Base-by-base conservation (phyloP, 768 basidiomycete genomes). In the Psilocybe tampanensis region DNA sequence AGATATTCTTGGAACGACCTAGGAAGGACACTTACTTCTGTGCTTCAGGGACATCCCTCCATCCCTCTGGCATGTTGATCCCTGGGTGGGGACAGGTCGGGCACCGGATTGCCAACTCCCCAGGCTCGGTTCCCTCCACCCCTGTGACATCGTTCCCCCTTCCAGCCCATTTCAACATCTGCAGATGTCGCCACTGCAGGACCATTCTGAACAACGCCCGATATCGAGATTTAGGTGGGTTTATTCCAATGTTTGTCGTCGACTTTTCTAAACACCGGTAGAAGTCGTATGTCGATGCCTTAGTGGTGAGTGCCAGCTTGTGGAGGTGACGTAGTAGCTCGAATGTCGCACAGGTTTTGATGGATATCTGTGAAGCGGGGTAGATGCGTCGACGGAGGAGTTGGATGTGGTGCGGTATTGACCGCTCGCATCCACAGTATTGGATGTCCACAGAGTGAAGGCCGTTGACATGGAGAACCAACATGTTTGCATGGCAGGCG, bases 351-450 rank as follows among this genome's bases (percentile, higher is more conserved):
- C 61, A 66, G 3, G 60, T 60, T 24, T 60, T 56, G 0, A 65
- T 63, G 15, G 52, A 21, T 2, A 47, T 41, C n/a, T 63, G 61
- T 6, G 62, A 62, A 2, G 62, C 61, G 5, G 66, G 68, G 51
- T 60, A 65, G 29, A 64, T 51, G 12, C 60, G 24, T 47, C 41
- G 32, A 24, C 33, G 36, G 8, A 52, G 23, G 13, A 52, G 50
- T 19, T 52, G 50, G 19, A 52, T 11, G 50, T 58, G 55, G 21
- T 56, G 23, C 11, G 54, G 58, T 18, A 54, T 19, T 6, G 50
- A 53, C 2, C 29, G 48, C 11, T 44, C 41, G 44, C 70, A 71
- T 19, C 63, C 54, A 45, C 70, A 71, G 39, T 67, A 71, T 12
- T 59, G 44, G n/a, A 70, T 21, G 6, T 51, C 22, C 11, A 66